Evolutionary conservation across 1,284 basidiomycete genomes (phyloP).

Genomic region (Neolentinus lepideus): DNA sequence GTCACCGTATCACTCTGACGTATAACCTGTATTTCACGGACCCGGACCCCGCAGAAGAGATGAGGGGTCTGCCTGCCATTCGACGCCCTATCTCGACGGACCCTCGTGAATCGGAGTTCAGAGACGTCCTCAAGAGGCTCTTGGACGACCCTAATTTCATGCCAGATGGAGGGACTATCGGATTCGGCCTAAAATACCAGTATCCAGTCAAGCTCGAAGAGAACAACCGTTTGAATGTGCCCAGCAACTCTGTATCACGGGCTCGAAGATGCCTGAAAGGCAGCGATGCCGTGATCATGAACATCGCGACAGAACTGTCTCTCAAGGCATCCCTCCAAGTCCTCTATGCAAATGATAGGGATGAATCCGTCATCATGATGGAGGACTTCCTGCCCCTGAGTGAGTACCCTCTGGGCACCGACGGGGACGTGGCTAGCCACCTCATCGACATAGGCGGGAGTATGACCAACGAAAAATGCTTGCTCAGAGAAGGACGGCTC

Average conservation of each 20-base stretch:
- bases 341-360: neutral
- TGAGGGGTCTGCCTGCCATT: too few relatives aligned
- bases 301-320: neutral
- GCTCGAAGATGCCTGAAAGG: neutral
- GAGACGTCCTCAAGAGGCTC: neutral
- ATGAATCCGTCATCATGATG: neutral
- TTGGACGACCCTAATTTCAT: neutral
- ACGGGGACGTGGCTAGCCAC: neutral
- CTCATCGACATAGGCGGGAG: neutral
- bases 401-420: neutral
- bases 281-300: neutral
- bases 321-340: neutral
- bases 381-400: neutral
- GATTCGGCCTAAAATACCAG: neutral
- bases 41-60: too few relatives aligned
- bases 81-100: too few relatives aligned
- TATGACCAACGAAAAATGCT: neutral
- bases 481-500: neutral
- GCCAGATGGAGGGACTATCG: neutral
- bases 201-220: neutral
- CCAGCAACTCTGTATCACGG: neutral
- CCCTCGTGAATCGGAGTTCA: neutral
- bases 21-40: constrained; percentile 26
- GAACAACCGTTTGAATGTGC: neutral
- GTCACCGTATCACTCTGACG: constrained; percentile 33